Percentiles rank a stretch among this genome's conserved stretches.
Conservation (phyloP, 2,329 filamentous ascomycete species). For the Blastomyces gilchristii region DNA sequence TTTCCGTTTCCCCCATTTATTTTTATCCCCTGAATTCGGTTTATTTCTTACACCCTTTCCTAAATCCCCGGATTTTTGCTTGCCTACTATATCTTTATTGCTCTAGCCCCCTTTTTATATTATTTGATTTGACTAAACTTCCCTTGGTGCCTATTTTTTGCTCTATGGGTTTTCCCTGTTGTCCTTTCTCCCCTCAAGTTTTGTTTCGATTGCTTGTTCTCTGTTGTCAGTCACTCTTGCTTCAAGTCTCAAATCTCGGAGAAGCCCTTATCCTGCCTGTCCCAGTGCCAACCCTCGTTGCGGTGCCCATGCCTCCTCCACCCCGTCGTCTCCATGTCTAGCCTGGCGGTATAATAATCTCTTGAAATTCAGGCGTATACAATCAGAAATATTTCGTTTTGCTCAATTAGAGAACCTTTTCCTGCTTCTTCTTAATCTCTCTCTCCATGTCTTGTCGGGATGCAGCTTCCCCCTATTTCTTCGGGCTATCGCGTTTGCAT, state of each 20-base stretch:
- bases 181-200: not conserved
- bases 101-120: not conserved
- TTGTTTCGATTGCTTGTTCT: not conserved
- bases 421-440: not conserved
- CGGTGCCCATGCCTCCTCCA: not conserved
- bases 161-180: not conserved
- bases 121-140: not conserved
- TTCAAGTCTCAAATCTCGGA: not conserved
- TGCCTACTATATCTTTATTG: not conserved
- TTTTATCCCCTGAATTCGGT: not conserved
- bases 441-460: too few relatives aligned
- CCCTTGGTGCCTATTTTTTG: not conserved
- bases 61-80: not conserved
- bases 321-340: not conserved
- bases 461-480: too few relatives aligned
- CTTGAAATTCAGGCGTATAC: conserved; percentile 2
- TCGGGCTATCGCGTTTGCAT: too few relatives aligned
- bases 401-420: not conserved
- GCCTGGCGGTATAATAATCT: conserved; percentile 2
- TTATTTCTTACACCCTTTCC: not conserved
- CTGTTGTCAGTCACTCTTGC: not conserved
- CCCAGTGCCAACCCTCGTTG: not conserved
- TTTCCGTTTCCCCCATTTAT: not conserved
- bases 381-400: conserved; percentile 2
- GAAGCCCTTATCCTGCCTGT: too few relatives aligned